phyloP scores from a whole-genome alignment of 805 yeast species.

The Saccharomycopsis babjevae region DNA sequence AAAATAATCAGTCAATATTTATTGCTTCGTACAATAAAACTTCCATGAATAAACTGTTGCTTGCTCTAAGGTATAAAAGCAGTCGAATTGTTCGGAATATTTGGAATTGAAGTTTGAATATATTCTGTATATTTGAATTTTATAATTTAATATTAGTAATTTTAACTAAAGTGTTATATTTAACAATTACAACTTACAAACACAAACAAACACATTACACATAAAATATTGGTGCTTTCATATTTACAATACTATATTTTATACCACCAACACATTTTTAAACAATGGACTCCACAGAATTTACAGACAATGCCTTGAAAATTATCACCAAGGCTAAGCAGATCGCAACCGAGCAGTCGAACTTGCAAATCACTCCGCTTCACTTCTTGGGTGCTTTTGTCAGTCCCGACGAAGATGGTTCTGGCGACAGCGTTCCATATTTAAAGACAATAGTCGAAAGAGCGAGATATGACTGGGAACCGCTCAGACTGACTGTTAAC shows the following conservation, averaged over 20 bases:
- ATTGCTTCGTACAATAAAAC: too few species aligned
- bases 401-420: slow-evolving; percentile 48
- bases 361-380: slow-evolving; percentile 76
- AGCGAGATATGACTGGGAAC: slow-evolving; percentile 80
- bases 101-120: too few species aligned
- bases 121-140: too few species aligned
- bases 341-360: slow-evolving; percentile 75
- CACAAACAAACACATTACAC: not conserved
- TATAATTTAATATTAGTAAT: too few species aligned
- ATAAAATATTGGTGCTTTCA: too few species aligned
- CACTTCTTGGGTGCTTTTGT: slow-evolving; percentile 90
- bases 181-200: not conserved
- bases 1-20: too few species aligned
- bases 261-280: not conserved
- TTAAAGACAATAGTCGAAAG: slow-evolving; percentile 75
- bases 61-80: too few species aligned
- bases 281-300: slow-evolving; percentile 61
- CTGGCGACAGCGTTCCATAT: slow-evolving; percentile 39
- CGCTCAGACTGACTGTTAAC: slow-evolving; percentile 72
- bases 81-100: too few species aligned
- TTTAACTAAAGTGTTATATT: too few species aligned
- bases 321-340: slow-evolving; percentile 71
- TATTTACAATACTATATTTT: not conserved
- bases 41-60: too few species aligned
- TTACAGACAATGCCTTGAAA: slow-evolving; percentile 86